Evolutionary conservation across 2,329 filamentous ascomycete genomes (phyloP), one percentile per base, ranked within the genome.

Genomic region (Zymoseptoria pseudotritici): DNA sequence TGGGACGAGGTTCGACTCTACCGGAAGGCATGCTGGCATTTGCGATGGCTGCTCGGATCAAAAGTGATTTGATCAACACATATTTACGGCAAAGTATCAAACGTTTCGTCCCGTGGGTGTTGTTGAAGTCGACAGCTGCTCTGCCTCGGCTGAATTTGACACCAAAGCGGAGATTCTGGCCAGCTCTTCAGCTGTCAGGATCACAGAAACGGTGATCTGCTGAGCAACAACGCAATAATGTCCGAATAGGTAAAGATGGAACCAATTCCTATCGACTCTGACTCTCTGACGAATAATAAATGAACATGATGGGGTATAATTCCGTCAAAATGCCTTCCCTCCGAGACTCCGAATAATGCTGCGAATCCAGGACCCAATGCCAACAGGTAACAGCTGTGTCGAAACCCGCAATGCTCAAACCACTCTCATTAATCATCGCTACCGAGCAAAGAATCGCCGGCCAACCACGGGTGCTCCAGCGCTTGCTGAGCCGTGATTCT

Each of bases 401-500:
- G 36, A 46, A 46, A 17, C 36, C 13, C 17, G 13, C 36, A 46
- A 46, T 7, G 36, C 36, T n/a, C 4, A 46, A 17, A 6, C 17
- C 36, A 7, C 5, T n/a, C 13, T n/a, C 36, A 46, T 17, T 46
- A 46, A 46, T 59, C 61, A 26, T 65, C 63, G 21, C 61, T 61
- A 49, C 60, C 61, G 13, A 56, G 54, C 22, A 56, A 55, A 19
- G 36, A 50, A 55, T 57, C 53, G 10, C 57, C 59, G 17, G 52
- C 56, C 42, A 66, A 53, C 65, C 65, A 66, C 20, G 87, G 84
- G 72, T 93, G 89, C 55, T 82, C 73, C 53, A 95, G 73, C 0
- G 90, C 90, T 67, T 92, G 85, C 31, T 83, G 81, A 1, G 90
- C 90, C 50, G 86, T 90, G 59, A 93, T 89, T 24, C 90, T 79